These are phyloP conservation scores for Phialophora tarda DNA, from an alignment of 2,329 filamentous ascomycete genomes.

Conservation along the genomic window DNA sequence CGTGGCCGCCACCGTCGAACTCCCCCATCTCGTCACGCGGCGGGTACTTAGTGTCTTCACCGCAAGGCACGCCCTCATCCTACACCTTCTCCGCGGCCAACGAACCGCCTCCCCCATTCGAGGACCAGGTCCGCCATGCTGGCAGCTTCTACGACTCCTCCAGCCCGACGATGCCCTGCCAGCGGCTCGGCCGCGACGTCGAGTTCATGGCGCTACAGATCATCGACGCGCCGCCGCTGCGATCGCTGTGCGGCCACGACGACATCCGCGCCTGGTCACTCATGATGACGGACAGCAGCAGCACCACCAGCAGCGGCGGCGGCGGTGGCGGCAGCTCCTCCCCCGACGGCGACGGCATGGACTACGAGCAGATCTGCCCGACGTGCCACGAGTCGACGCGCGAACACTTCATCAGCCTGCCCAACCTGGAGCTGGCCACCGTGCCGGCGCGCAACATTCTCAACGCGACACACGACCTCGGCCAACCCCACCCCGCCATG, in stretches of 20 bases:
- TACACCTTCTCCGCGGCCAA: constrained; percentile 10
- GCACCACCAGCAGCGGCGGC: neutral
- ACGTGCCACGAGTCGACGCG: constrained; percentile 34
- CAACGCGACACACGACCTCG: constrained; percentile 23
- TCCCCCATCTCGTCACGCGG: constrained; percentile 10
- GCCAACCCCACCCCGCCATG: constrained; percentile 20
- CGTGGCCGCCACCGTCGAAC: constrained; percentile 22
- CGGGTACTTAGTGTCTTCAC: constrained; percentile 17
- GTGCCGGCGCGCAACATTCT: constrained; percentile 30
- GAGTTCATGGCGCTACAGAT: constrained; percentile 37
- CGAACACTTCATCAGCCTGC: constrained; percentile 37
- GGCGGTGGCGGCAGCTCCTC: neutral
- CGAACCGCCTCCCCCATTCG: constrained; percentile 1
- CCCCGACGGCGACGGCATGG: constrained; percentile 27
- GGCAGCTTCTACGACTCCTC: constrained; percentile 11
- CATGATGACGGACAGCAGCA: constrained; percentile 27
- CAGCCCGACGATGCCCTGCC: constrained; percentile 21
- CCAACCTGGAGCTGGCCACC: constrained; percentile 28
- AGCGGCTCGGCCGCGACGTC: constrained; percentile 33
- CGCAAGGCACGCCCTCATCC: constrained; percentile 13
- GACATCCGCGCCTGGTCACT: constrained; percentile 37
- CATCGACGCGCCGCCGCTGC: constrained; percentile 31
- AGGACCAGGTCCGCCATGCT: constrained; percentile 24
- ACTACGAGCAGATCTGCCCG: constrained; percentile 36
- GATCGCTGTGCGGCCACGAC: constrained; percentile 35